Evolutionary conservation across 2,329 filamentous ascomycete species (phyloP).

Genomic region (Colletotrichum musae): DNA sequence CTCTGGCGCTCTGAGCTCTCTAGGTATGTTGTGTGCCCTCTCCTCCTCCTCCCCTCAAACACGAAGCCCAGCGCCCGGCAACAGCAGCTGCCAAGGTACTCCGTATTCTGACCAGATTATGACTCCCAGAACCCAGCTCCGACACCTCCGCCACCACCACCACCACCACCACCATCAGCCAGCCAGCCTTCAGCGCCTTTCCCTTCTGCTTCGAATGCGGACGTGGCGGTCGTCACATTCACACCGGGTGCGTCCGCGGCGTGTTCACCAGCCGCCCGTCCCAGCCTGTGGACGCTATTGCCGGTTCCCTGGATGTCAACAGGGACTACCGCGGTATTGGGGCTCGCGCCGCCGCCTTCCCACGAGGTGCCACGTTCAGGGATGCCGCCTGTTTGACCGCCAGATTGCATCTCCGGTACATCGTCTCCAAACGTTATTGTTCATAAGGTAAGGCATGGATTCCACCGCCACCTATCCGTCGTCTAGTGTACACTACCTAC

Average conservation of each 20-base stretch:
- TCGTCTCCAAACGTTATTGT: conserved; percentile 10
- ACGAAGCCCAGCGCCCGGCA: no score
- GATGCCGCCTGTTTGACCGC: conserved; percentile 21
- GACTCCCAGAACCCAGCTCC: no score
- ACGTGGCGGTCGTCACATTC: no score
- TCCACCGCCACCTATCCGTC: not conserved
- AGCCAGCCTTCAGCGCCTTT: not conserved
- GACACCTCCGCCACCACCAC: no score
- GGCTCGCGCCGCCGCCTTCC: conserved; percentile 24
- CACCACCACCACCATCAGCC: no score
- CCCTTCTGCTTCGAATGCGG: not conserved
- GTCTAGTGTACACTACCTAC: no score
- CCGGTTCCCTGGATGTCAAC: conserved; percentile 22
- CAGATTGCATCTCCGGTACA: conserved; percentile 9
- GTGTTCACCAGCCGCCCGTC: not conserved
- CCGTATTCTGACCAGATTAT: no score
- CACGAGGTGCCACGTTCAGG: conserved; percentile 18
- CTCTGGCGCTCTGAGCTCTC: no score
- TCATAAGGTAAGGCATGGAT: no score
- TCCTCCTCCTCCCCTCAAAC: no score
- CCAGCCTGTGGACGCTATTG: not conserved
- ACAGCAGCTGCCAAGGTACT: no score
- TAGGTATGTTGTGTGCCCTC: no score
- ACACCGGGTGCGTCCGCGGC: not conserved
- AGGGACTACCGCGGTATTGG: conserved; percentile 26